Percentiles rank a stretch among this genome's conserved stretches.
phyloP scores from a whole-genome alignment of 306 rosid species.

The Cucurbita maxima region DNA sequence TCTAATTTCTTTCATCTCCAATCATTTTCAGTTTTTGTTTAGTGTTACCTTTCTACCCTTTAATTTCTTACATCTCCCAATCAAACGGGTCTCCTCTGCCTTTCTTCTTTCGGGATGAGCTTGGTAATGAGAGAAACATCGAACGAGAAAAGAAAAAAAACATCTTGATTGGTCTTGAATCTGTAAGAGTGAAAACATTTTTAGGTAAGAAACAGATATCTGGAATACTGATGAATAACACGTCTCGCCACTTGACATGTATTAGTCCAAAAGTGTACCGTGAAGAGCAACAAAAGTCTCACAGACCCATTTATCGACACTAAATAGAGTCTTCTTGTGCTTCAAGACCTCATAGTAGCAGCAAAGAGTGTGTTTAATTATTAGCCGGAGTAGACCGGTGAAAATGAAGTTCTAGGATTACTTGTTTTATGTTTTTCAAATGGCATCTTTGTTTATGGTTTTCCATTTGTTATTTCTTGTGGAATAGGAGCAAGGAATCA shows the following conservation, averaged over 20 bases:
- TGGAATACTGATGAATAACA: neutral
- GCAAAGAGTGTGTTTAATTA: neutral
- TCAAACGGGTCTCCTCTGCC: neutral
- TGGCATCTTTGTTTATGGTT: neutral
- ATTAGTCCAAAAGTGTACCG: too few relatives aligned
- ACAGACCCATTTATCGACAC: neutral
- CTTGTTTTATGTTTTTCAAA: neutral
- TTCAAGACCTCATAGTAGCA: neutral
- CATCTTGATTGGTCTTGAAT: neutral
- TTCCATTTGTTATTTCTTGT: conserved; percentile 3
- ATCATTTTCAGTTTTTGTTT: too few relatives aligned
- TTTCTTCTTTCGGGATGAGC: neutral
- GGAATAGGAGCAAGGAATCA: conserved; percentile 81
- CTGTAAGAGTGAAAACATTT: neutral
- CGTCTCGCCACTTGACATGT: neutral
- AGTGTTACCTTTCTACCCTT: neutral
- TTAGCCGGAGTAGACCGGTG: neutral
- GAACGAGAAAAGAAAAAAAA: neutral
- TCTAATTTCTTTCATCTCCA: too few relatives aligned
- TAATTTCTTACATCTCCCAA: neutral
- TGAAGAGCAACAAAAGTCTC: neutral
- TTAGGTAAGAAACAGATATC: neutral
- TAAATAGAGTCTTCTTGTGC: neutral
- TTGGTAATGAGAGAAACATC: neutral
- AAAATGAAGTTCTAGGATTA: neutral